Base-by-base conservation (phyloP, 495 filamentous ascomycete species). In the Pseudotulostoma volvatum region DNA sequence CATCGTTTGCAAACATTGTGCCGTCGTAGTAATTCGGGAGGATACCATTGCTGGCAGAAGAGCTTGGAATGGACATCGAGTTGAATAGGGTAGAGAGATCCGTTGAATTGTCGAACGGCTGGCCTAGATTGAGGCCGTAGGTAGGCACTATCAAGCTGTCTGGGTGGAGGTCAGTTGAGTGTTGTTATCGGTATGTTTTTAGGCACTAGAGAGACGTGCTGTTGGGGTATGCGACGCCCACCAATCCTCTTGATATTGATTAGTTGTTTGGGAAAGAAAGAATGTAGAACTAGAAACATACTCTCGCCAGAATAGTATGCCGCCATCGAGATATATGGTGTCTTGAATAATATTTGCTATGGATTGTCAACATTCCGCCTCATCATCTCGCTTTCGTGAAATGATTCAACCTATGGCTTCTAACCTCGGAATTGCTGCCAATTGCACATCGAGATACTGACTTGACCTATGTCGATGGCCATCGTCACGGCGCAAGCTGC, bases 271-370 rank as follows among this genome's bases (percentile, higher is more conserved):
- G 5, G 9, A 13, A 2, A 0, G 16, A 18, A 39, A 11, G 20
- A 9, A 0, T 4, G 7, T 13, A 34, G 11, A 39, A 13, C 18
- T 7, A 37, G 17, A 1, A 7, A 38, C 54, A 20, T 49, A 60
- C 60, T 30, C 55, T 23, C 57, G 31, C 60, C 68, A 76, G 44
- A 44, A 66, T 17, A 76, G 39, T 39, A 46, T 33, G 2, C 80
- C 80, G 31, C 80, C 80, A 49, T 84, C 78, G 14, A 84, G 39
- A 45, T 77, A 84, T 18, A 83, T 56, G 1, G 67, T 77, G 47
- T 84, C 76, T 17, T 66, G 70, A 31, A 83, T 61, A 1, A 78
- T 54, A 34, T 70, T 70, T 43, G 66, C 79, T 78, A n/a, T n/a
- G n/a, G n/a, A n/a, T n/a, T n/a, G n/a, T n/a, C n/a, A n/a, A n/a